Conservation (phyloP, 108 stramenopile species). For the Nannochloropsis oceanica region DNA sequence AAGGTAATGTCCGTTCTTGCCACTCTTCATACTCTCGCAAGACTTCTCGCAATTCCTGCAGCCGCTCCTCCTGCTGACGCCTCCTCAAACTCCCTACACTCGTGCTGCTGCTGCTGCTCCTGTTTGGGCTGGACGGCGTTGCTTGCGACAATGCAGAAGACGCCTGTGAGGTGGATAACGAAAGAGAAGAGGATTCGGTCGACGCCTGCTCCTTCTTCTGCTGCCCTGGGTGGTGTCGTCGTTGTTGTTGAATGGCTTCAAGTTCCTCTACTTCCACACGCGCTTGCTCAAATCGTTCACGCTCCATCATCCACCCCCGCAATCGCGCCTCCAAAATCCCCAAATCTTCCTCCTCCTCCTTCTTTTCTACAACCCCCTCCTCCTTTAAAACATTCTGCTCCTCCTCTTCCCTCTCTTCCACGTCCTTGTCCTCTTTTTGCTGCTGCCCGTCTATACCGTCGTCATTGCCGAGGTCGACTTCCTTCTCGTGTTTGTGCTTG, state of each 20-base stretch:
- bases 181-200: too few relatives aligned
- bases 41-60: background rate
- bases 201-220: too few relatives aligned
- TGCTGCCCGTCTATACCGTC: background rate
- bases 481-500: background rate
- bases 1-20: background rate
- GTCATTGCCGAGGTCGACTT: background rate
- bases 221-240: too few relatives aligned
- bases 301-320: background rate
- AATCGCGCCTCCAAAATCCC: background rate
- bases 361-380: too few relatives aligned
- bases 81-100: background rate
- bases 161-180: too few relatives aligned
- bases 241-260: background rate
- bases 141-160: too few relatives aligned
- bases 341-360: background rate
- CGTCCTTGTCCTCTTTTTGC: background rate
- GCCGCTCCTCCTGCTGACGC: background rate
- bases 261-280: background rate
- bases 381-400: too few relatives aligned
- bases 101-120: too few relatives aligned
- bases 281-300: background rate
- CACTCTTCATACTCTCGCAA: background rate
- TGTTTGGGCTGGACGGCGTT: too few relatives aligned
- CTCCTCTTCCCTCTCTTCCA: background rate